A percentile compares a stretch with the other conserved stretches of the same genome.
phyloP scores from a whole-genome alignment of 1,284 basidiomycete species.

The Apiotrichum gamsii region DNA sequence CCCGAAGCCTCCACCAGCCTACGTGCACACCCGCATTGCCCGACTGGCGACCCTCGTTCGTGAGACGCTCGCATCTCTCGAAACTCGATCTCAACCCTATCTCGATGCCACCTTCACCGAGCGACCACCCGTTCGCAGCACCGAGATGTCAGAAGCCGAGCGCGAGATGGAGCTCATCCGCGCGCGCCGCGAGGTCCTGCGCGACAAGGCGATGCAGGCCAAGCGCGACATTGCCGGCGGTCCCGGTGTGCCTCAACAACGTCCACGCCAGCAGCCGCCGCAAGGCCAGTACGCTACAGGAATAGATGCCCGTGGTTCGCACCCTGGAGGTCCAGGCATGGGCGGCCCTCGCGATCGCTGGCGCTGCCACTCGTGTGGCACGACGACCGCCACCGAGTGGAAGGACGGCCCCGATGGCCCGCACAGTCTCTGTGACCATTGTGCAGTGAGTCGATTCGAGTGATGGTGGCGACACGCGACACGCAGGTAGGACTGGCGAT shows the following conservation, averaged over 20 bases:
- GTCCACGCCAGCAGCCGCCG: neutral
- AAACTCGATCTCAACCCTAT: slow-evolving; percentile 18
- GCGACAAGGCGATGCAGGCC: slow-evolving; percentile 26
- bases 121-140: slow-evolving; percentile 9
- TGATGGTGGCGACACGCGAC: neutral
- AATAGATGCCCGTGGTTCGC: neutral
- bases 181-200: slow-evolving; percentile 32
- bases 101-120: slow-evolving; percentile 19
- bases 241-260: neutral
- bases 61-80: slow-evolving; percentile 20
- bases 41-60: slow-evolving; percentile 27
- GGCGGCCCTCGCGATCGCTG: neutral
- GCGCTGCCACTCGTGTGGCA: slow-evolving; percentile 31
- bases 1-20: slow-evolving; percentile 27
- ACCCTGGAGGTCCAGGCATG: no score
- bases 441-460: slow-evolving; percentile 25
- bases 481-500: neutral
- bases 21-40: slow-evolving; percentile 28
- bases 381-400: slow-evolving; percentile 20
- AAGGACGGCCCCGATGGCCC: slow-evolving; percentile 34
- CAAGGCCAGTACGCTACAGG: neutral
- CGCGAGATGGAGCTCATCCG: slow-evolving; percentile 42
- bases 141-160: slow-evolving; percentile 30
- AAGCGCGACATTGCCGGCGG: slow-evolving; percentile 5
- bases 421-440: slow-evolving; percentile 29